Base-by-base conservation (phyloP, 116 monocot genomes). In the Trichopus zeylanicus region DNA sequence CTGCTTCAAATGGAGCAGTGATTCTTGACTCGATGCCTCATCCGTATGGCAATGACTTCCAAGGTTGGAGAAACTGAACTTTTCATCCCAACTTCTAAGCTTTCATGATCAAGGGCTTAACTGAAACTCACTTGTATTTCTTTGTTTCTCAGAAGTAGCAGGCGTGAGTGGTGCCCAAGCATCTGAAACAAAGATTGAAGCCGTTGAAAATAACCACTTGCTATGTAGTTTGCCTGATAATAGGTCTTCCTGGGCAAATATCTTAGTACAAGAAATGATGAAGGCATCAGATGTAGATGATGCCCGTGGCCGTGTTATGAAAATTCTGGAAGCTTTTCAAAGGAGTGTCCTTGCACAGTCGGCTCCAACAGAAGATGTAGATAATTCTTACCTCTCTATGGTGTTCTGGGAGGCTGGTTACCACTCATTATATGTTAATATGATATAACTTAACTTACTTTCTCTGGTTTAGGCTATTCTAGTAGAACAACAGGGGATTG, bases 251-350 rank as follows among this genome's bases (percentile, higher is more conserved):
- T 94, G 94, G 94, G 86, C 81, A 10, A 89, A 94, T 63, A 39
- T 74, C 42, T 86, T 94, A 72, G 75, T 94, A 30, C 78, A 81
- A 69, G 94, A 94, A 83, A 86, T 94, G 89, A 70, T 55, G 73
- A 83, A 78, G 61, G 75, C 83, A 15, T 72, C 86, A 31, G 57
- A 89, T 67, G 76, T 67, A 83, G 67, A 78, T 61, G 89, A 89
- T 74, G 78, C 73, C 1, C 72, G 81, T 33, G 66, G 42, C 26
- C 81, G 89, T 12, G 80, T 73, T n/a, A 72, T 68, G 11, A 81
- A 63, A 55, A 60, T 83, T 26, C 67, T 94, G 56, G 83, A 83
- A 67, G 81, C 74, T 22, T 94, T 94, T 73, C 80, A 89, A 52
- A 75, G 38, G 46, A 68, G 55, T 51, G 72, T 79, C 31, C 30